Evolutionary conservation across 2,329 filamentous ascomycete species (phyloP).

Genomic region (Ophiostoma sp.): DNA sequence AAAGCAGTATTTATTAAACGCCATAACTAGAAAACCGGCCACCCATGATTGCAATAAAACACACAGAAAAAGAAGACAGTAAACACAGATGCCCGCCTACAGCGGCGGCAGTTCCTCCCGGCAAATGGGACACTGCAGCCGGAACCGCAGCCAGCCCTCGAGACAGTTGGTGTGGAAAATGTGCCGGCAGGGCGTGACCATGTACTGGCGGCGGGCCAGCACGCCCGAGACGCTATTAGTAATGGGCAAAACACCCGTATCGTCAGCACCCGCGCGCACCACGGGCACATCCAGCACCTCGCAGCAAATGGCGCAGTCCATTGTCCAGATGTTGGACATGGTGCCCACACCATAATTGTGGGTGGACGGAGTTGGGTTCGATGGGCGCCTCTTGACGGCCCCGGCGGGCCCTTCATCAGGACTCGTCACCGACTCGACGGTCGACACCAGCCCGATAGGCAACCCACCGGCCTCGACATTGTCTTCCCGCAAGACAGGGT

Average conservation of each 20-base stretch:
- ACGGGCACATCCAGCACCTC: constrained; percentile 89
- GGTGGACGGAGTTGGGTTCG: background rate
- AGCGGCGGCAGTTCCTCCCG: constrained; percentile 84
- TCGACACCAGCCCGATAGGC: constrained; percentile 66
- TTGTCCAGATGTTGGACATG: constrained; percentile 49
- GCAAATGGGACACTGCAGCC: constrained; percentile 93
- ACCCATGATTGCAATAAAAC: background rate
- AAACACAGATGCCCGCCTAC: constrained; percentile 45
- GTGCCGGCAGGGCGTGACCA: constrained; percentile 96
- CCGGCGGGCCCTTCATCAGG: constrained; percentile 21
- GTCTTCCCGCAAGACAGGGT: constrained; percentile 82
- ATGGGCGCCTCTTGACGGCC: background rate
- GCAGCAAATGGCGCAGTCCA: constrained; percentile 95
- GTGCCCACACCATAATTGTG: constrained; percentile 29
- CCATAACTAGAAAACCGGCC: background rate
- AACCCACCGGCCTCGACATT: constrained; percentile 75
- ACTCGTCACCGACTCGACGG: constrained; percentile 30
- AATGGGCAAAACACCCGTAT: constrained; percentile 34
- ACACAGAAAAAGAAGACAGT: background rate
- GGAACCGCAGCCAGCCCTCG: constrained; percentile 93
- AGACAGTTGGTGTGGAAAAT: constrained; percentile 91
- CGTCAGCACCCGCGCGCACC: constrained; percentile 59
- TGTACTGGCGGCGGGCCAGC: constrained; percentile 79
- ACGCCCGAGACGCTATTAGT: constrained; percentile 62
- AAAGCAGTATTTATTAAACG: background rate